Evolutionary conservation across 202 grass and related monocot genomes (phyloP).

Genomic region (Eragrostis tef): DNA sequence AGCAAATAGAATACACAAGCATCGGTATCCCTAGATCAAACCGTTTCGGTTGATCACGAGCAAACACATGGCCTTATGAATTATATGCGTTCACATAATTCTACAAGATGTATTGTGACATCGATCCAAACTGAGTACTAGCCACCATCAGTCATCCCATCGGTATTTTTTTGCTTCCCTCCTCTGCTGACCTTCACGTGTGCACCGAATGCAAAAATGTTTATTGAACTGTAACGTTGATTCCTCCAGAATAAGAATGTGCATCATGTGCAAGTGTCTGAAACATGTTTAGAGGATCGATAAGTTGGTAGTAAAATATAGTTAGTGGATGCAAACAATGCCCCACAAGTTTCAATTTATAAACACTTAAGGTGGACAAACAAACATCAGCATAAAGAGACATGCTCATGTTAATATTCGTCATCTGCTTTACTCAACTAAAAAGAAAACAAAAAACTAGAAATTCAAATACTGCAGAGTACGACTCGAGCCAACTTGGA

Average conservation of each 20-base stretch:
- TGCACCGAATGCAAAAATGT: not conserved
- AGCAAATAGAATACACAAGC: not conserved
- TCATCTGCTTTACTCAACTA: not conserved
- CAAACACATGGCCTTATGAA: not conserved
- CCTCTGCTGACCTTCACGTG: not conserved
- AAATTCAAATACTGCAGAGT: not conserved
- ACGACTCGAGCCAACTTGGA: not conserved
- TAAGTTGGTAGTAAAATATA: slow-evolving; percentile 29
- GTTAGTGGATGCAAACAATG: slow-evolving; percentile 9
- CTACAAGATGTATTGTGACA: not conserved
- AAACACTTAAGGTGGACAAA: not conserved
- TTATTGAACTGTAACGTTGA: slow-evolving; percentile 26
- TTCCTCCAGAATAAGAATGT: slow-evolving; percentile 58
- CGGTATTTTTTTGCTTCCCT: not conserved
- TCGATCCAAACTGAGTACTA: not conserved
- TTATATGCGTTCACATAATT: slow-evolving; percentile 3
- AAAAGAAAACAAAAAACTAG: not conserved
- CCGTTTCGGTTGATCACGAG: not conserved
- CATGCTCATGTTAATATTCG: not conserved
- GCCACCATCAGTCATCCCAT: slow-evolving; percentile 20
- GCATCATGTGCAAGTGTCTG: slow-evolving; percentile 76
- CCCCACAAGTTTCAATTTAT: not conserved
- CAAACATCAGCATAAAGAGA: slow-evolving; percentile 12
- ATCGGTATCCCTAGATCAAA: not conserved
- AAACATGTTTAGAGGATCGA: slow-evolving; percentile 36